phyloP scores from a whole-genome alignment of 805 yeast species.

The Suhomyces sp. region DNA sequence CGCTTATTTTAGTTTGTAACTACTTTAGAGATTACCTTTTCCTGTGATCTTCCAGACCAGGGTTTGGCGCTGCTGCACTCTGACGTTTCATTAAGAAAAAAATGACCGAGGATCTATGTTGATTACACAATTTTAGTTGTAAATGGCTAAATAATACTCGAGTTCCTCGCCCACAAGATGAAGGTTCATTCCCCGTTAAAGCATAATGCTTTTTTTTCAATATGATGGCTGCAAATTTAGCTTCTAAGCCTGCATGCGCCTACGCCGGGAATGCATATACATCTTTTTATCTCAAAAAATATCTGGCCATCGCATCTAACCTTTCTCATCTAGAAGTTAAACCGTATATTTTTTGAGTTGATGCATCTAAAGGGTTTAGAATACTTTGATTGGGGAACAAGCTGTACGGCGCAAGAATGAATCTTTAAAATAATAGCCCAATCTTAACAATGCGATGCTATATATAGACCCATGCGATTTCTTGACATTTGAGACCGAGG shows the following conservation, averaged over 20 bases:
- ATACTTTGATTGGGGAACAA: too few species aligned
- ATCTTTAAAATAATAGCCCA: background rate
- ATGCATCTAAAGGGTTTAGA: background rate
- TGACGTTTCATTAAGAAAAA: background rate
- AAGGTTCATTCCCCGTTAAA: background rate
- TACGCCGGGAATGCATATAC: background rate
- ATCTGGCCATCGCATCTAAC: background rate
- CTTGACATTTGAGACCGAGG: background rate
- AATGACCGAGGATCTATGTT: background rate
- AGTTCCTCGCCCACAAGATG: background rate
- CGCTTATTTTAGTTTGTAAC: background rate
- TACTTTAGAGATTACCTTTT: background rate
- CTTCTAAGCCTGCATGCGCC: background rate
- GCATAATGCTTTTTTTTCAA: background rate
- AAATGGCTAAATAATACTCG: background rate
- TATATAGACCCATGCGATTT: background rate
- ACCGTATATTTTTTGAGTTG: background rate
- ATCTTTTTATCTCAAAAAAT: background rate
- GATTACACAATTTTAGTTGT: background rate
- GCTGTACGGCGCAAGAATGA: background rate
- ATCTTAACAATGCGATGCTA: background rate
- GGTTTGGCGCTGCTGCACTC: background rate
- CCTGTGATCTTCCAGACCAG: background rate
- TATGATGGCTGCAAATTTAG: background rate
- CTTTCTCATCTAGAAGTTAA: background rate